Evolutionary conservation across 108 stramenopile species (phyloP), one percentile per base, ranked within the genome.

Genomic region (Cyclotella choctawhatcheeana): DNA sequence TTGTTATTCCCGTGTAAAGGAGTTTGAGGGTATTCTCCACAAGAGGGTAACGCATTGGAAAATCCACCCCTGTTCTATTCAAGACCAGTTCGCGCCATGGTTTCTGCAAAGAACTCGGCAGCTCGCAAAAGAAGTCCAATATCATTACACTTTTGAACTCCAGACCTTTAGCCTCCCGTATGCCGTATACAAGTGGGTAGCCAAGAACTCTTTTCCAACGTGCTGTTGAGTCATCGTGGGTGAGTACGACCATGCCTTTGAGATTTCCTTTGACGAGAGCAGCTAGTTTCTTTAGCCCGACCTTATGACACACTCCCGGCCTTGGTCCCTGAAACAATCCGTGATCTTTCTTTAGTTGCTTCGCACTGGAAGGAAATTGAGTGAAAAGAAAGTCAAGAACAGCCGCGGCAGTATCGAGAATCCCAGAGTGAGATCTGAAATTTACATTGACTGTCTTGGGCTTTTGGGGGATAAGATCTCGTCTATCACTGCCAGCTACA

Each of bases 131-230:
- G 56, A 86, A 89, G 67, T 89, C 80, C 30, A 89, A 43, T 8
- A 89, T 35, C 17, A 89, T 79, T 16, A 89, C 85, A 61, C 40
- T 73, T 58, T 72, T 69, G 56, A 86, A 89, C 62, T 89, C 85
- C 30, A 88, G 58, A 4, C 87, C 87, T 60, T 88, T 86, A 3
- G 83, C 58, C 47, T 82, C 77, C 5, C 78, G 59, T 58, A 89
- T 86, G 2, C 82, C 81, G 24, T 63, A 81, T 4, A 86, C 81
- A 47, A 82, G 59, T 40, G 45, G 52, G 32, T 74, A 27, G 53
- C 47, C 64, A 1, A 71, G 73, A 4, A n/a, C n/a, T 13, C 58
- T 26, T 31, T 48, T 74, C 73, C 73, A 74, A 10, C 31, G n/a
- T 35, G 63, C 18, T 33, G 64, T 63, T 3, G 51, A 55, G 24